These are phyloP conservation scores for Corchorus capsularis DNA, from an alignment of 345 rosid genomes.

Conservation along the genomic window DNA sequence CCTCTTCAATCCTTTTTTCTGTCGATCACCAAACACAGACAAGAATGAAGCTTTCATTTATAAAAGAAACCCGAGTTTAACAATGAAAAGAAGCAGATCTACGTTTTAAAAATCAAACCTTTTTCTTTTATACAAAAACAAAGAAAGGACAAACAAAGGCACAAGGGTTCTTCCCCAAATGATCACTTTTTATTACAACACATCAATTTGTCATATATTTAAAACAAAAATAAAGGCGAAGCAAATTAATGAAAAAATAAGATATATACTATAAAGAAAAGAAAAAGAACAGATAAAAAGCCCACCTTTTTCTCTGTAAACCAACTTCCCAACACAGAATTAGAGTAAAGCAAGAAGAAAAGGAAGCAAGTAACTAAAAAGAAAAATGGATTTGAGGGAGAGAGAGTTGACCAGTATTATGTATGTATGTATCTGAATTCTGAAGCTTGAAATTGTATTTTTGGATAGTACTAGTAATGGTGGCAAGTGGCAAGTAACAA, in stretches of 20 bases:
- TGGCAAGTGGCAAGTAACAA: not conserved
- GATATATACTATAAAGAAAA: not conserved
- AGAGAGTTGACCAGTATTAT: slow-evolving; percentile 13
- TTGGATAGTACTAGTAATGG: not conserved
- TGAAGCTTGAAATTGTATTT: not conserved
- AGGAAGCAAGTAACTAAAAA: not conserved
- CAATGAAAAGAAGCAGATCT: slow-evolving; percentile 40
- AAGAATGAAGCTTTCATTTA: slow-evolving; percentile 5
- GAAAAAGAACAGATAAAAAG: not conserved
- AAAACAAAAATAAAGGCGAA: not conserved
- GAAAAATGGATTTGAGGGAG: not conserved
- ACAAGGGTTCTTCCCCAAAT: not conserved
- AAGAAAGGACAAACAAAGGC: slow-evolving; percentile 4
- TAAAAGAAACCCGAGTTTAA: slow-evolving; percentile 24
- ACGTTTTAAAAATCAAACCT: slow-evolving; percentile 21
- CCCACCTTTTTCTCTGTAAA: slow-evolving; percentile 27
- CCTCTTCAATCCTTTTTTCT: slow-evolving; percentile 33
- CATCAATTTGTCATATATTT: not conserved
- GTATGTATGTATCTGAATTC: too few species aligned
- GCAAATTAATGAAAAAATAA: not conserved
- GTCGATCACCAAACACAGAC: slow-evolving; percentile 24
- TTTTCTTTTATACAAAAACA: not conserved
- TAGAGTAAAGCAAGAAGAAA: not conserved
- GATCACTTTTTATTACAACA: slow-evolving; percentile 14
- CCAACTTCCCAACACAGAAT: slow-evolving; percentile 21